These are phyloP conservation scores for Herpetomonas samuelpessoai DNA, from an alignment of 208 protist genomes.

Conservation along the genomic window DNA sequence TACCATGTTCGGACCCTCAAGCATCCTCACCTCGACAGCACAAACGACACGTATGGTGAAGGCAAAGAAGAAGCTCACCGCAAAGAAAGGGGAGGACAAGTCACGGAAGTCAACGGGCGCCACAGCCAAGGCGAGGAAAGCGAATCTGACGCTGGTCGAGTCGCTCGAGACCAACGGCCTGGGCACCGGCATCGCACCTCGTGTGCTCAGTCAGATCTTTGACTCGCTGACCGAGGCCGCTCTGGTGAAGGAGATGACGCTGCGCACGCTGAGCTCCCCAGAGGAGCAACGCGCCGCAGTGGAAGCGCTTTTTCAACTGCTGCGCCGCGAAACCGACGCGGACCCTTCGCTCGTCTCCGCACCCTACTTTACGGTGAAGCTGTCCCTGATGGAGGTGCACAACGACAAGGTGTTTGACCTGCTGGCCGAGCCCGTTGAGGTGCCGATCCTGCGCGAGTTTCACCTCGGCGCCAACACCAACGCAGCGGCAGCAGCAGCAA, in stretches of 20 bases:
- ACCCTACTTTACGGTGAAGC: constrained; percentile 22
- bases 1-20: constrained; percentile 42
- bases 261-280: not conserved
- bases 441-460: constrained; percentile 10
- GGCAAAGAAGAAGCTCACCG: not conserved
- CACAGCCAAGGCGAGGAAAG: constrained; percentile 1
- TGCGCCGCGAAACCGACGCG: not conserved
- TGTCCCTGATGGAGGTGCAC: constrained; percentile 65
- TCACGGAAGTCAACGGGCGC: not conserved
- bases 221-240: constrained; percentile 5
- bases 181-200: constrained; percentile 22
- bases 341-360: not conserved
- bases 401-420: constrained; percentile 54
- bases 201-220: constrained; percentile 22
- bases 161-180: no score
- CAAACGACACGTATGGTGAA: not conserved
- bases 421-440: constrained; percentile 20
- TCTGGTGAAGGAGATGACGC: constrained; percentile 4
- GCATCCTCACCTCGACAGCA: not conserved
- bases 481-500: not conserved
- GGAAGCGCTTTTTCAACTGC: not conserved
- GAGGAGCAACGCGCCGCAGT: not conserved
- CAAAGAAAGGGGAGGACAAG: not conserved
- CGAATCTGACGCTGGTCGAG: no score
- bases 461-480: constrained; percentile 1